Conservation (phyloP, 257 asterid genomes). For the Nicotiana undulata region DNA sequence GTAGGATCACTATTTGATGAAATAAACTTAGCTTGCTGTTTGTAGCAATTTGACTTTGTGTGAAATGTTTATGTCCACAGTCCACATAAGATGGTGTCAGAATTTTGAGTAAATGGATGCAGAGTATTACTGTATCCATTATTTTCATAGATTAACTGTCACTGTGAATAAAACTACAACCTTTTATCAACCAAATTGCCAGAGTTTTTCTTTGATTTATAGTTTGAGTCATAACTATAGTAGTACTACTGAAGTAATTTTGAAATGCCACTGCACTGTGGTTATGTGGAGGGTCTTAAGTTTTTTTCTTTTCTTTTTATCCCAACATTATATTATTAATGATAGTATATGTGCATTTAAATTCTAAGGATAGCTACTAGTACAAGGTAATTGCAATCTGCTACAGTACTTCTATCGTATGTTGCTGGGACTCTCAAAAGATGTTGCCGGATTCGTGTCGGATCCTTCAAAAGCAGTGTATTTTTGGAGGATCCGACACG, state of each 20-base stretch:
- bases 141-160: too few species aligned
- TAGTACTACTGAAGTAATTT: too few species aligned
- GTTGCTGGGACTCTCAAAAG: too few species aligned
- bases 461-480: too few species aligned
- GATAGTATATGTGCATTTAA: background rate
- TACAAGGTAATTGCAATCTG: background rate
- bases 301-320: background rate
- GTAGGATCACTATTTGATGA: background rate
- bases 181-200: too few species aligned
- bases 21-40: background rate
- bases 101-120: background rate
- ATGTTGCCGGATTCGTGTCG: too few species aligned
- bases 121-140: background rate
- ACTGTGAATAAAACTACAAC: too few species aligned
- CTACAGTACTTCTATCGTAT: background rate
- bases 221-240: too few species aligned
- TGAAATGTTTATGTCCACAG: background rate
- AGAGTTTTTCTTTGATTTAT: too few species aligned
- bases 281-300: too few species aligned
- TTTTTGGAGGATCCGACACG: too few species aligned
- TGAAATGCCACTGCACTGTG: too few species aligned
- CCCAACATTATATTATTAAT: background rate
- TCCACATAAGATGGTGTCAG: background rate
- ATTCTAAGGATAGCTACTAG: background rate
- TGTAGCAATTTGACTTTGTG: background rate